phyloP scores from a whole-genome alignment of 352 stramenopile genomes.

The Lagenidium giganteum region DNA sequence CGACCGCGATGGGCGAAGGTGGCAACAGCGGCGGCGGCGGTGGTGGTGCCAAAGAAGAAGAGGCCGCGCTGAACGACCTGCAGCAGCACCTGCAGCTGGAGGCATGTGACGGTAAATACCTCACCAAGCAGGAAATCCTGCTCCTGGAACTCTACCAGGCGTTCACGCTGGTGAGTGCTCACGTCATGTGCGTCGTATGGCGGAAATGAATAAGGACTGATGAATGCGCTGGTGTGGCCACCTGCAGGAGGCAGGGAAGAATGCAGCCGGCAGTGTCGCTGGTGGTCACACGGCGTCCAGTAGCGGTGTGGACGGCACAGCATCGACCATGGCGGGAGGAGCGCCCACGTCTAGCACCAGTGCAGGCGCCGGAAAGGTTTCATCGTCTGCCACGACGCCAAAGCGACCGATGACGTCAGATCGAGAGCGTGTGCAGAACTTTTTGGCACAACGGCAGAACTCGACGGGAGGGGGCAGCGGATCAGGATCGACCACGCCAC shows the following conservation, averaged over 20 bases:
- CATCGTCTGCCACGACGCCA: constrained; percentile 21
- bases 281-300: constrained; percentile 2
- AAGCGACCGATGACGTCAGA: constrained; percentile 49
- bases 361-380: neutral
- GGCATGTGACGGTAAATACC: constrained; percentile 60
- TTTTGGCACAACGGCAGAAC: constrained; percentile 43
- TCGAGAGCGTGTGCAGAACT: constrained; percentile 59
- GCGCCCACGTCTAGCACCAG: neutral
- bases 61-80: constrained; percentile 35
- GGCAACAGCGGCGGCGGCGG: too few relatives aligned
- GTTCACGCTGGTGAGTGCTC: constrained; percentile 15
- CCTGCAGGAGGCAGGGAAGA: constrained; percentile 17
- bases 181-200: too few relatives aligned
- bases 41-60: constrained; percentile 51
- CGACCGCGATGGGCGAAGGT: too few relatives aligned
- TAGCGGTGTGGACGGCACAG: neutral
- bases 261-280: too few relatives aligned
- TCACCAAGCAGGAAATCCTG: constrained; percentile 75
- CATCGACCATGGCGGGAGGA: constrained; percentile 3
- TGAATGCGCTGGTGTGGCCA: constrained; percentile 8
- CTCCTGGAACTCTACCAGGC: constrained; percentile 62
- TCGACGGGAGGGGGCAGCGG: constrained; percentile 9
- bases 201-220: too few relatives aligned
- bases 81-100: constrained; percentile 76
- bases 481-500: neutral